Conservation (phyloP, 192 early-diverging fungal species). For the Mortierella antarctica region DNA sequence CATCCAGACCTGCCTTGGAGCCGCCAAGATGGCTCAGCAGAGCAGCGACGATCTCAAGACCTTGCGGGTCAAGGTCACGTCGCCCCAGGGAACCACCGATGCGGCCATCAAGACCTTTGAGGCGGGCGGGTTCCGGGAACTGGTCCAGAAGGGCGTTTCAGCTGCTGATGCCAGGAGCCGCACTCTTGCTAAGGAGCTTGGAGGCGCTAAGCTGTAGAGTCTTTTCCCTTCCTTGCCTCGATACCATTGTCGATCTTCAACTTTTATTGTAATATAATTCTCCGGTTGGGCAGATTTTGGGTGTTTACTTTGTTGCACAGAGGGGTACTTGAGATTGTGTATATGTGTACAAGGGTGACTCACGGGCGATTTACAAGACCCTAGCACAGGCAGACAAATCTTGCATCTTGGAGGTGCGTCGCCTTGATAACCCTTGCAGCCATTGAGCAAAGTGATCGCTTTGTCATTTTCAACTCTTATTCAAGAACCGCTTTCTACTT, state of each 20-base stretch:
- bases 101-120: constrained; percentile 90
- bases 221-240: not conserved
- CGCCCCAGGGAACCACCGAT: constrained; percentile 93
- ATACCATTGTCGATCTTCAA: not conserved
- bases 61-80: constrained; percentile 89
- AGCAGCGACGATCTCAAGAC: constrained; percentile 77
- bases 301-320: not conserved
- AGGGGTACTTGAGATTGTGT: not conserved
- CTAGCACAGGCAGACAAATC: no score
- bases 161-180: constrained; percentile 77
- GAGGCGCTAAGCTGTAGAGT: constrained; percentile 47
- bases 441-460: no score
- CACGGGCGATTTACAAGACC: no score
- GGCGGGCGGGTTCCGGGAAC: constrained; percentile 64
- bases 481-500: constrained; percentile 1
- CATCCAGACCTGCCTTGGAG: constrained; percentile 92
- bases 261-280: constrained; percentile 17
- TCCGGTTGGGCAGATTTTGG: not conserved
- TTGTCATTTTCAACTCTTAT: no score
- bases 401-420: no score
- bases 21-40: constrained; percentile 85
- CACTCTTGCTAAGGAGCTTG: constrained; percentile 75
- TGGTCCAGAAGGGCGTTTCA: constrained; percentile 68
- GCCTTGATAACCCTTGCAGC: no score
- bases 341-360: no score